Evolutionary conservation across 164 flowering plant species (phyloP).

Genomic region (Paratinospora sagittata): DNA sequence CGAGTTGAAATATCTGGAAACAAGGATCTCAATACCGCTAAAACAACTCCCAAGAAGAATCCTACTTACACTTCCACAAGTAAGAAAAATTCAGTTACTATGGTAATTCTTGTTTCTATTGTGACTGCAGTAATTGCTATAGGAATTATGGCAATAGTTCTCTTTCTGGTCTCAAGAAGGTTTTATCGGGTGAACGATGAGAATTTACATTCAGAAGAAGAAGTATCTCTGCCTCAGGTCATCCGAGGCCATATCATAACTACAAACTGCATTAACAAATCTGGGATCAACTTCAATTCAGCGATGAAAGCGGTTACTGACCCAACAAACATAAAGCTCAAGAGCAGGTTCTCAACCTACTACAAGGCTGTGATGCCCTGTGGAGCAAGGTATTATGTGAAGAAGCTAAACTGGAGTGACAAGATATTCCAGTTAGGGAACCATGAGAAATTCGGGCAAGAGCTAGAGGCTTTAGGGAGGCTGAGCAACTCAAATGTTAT

Average conservation of each 20-base stretch:
- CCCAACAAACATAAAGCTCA: constrained; percentile 37
- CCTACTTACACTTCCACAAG: constrained; percentile 2
- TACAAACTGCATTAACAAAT: constrained; percentile 37
- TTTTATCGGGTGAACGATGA: constrained; percentile 11
- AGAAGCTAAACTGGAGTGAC: constrained; percentile 72
- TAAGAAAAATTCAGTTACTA: constrained; percentile 24
- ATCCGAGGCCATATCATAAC: constrained; percentile 41
- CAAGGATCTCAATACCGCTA: constrained; percentile 5
- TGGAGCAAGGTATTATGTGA: constrained; percentile 56
- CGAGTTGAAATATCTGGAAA: constrained; percentile 32
- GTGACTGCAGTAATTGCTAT: constrained; percentile 26
- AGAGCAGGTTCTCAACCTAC: constrained; percentile 59
- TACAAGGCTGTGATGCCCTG: constrained; percentile 65
- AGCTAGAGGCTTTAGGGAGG: constrained; percentile 52
- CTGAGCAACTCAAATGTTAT: constrained; percentile 58
- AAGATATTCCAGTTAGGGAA: constrained; percentile 52
- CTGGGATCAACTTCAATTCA: constrained; percentile 43
- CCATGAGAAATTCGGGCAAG: constrained; percentile 49
- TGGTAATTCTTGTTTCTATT: constrained; percentile 27
- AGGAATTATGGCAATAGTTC: constrained; percentile 17
- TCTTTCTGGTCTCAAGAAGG: constrained; percentile 31
- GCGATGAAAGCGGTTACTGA: constrained; percentile 52
- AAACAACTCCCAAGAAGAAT: background rate
- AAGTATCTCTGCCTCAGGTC: constrained; percentile 35
- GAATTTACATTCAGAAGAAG: background rate